Evolutionary conservation across 2,329 filamentous ascomycete genomes (phyloP).

Genomic region (Fusarium clavum): DNA sequence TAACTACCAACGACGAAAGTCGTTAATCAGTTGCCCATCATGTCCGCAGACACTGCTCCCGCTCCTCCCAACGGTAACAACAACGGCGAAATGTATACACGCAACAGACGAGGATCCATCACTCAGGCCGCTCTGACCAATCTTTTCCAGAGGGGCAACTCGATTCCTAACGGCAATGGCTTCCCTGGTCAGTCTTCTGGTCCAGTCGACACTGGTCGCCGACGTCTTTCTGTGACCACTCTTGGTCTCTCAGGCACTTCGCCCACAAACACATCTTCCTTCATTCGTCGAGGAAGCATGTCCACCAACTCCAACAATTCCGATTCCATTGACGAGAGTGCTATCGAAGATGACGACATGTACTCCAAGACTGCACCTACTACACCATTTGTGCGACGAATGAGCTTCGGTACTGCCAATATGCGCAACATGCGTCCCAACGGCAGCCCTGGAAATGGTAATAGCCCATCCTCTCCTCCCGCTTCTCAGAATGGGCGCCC

Average conservation of each 20-base stretch:
- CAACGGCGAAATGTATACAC: slow-evolving; percentile 55
- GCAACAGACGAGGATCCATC: slow-evolving; percentile 67
- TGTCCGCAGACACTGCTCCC: slow-evolving; percentile 52
- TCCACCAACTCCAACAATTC: slow-evolving; percentile 71
- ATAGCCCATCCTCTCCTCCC: slow-evolving; percentile 59
- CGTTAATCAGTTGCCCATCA: slow-evolving; percentile 37
- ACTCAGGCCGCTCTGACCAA: slow-evolving; percentile 67
- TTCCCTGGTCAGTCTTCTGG: slow-evolving; percentile 56
- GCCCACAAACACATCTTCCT: slow-evolving; percentile 66
- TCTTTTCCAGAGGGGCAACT: slow-evolving; percentile 69
- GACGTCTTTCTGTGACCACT: slow-evolving; percentile 79
- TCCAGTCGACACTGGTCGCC: slow-evolving; percentile 68
- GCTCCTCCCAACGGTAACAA: slow-evolving; percentile 45
- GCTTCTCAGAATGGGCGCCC: slow-evolving; percentile 49
- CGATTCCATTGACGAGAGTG: slow-evolving; percentile 76
- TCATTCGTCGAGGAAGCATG: slow-evolving; percentile 73
- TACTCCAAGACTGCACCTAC: slow-evolving; percentile 70
- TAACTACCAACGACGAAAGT: slow-evolving; percentile 44
- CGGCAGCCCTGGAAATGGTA: slow-evolving; percentile 74
- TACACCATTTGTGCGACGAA: slow-evolving; percentile 82
- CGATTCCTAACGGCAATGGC: slow-evolving; percentile 56
- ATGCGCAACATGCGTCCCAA: slow-evolving; percentile 67
- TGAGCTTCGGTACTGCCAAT: slow-evolving; percentile 89
- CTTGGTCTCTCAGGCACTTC: slow-evolving; percentile 79
- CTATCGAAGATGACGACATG: slow-evolving; percentile 75